Evolutionary conservation across 495 filamentous ascomycete genomes (phyloP), one percentile per base, ranked within the genome.

Genomic region (Penicillium psychrofluorescens): DNA sequence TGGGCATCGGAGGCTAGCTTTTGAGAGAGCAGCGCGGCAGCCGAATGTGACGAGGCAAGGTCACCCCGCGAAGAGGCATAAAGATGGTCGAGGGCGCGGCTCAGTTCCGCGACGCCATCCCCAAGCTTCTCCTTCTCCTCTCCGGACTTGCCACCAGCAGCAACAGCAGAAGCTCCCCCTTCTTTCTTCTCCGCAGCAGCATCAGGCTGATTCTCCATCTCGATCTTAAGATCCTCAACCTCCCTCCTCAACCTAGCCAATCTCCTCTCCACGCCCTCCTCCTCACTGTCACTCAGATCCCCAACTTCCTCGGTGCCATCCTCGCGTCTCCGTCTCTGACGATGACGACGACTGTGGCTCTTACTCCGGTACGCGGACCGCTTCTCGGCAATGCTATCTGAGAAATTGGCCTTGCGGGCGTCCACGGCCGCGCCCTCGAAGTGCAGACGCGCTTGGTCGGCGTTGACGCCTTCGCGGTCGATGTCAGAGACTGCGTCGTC

Each of bases 331-430:
- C 80, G 75, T 40, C 75, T 74, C 35, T 79, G 75, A 40, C 78
- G 75, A 35, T 81, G 77, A 47, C 83, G 75, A 14, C 45, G 49
- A 14, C 40, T 53, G 4, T 51, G 55, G 28, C 71, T 80, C 11
- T 84, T 85, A 29, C 79, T 83, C 51, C 78, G 80, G 68, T 95
- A 95, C 29, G 84, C 85, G 66, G 83, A 85, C 30, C 89, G 76
- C 57, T 91, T 92, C 32, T 74, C 71, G 22, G 72, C 76, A 16
- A 95, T 79, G 41, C 85, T 81, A 62, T 94, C 86, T 2, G 88
- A 92, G 64, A 90, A 90, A 59, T 90, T 85, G 38, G 80, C 81
- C 44, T 86, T 76, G 48, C 76, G 72, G 39, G 87, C 83, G 56
- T 91, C 83, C 12, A 91, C 74, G 32, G 78, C 72, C 15, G 88